These are phyloP conservation scores for rapeseed (Brassica napus) DNA, from an alignment of 345 rosid species.

Conservation along the genomic window Da-Ae NC_063451.1:43987501-43988000, in stretches of 20 bases:
- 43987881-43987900: neutral
- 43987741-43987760: conserved; percentile 37
- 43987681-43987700: conserved; percentile 4
- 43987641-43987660: conserved; percentile 9
- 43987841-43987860: neutral
- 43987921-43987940: conserved; percentile 42
- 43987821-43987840: neutral
- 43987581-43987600: conserved; percentile 23
- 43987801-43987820: too few relatives aligned
- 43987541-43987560: conserved; percentile 32
- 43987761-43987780: conserved; percentile 11
- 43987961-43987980: conserved; percentile 64
- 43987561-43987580: neutral
- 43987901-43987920: neutral
- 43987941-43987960: conserved; percentile 89
- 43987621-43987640: conserved; percentile 12
- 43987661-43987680: neutral
- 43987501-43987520: neutral
- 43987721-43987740: conserved; percentile 24
- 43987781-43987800: conserved; percentile 20
- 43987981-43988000: conserved; percentile 92
- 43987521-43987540: conserved; percentile 31
- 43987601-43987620: conserved; percentile 24
- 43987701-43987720: conserved; percentile 19
- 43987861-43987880: conserved; percentile 4